Conservation (phyloP, 2,329 filamentous ascomycete genomes). For the Cladosporium sp. region DNA sequence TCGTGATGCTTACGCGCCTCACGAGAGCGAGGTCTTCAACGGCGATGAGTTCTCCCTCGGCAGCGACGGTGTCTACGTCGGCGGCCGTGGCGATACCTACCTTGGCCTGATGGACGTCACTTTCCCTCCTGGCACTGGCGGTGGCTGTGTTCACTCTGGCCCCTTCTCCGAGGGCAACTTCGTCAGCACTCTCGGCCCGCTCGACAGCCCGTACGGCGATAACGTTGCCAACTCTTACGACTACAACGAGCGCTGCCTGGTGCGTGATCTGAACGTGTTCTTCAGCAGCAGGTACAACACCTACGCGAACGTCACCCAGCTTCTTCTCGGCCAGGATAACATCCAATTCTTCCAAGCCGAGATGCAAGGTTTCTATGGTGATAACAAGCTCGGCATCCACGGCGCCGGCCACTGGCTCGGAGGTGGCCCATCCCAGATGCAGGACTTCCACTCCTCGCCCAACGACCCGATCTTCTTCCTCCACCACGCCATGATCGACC, state of each 20-base stretch:
- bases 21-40: conserved; percentile 48
- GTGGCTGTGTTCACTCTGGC: conserved; percentile 46
- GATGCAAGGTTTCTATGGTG: conserved; percentile 22
- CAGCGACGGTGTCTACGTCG: conserved; percentile 16
- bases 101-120: conserved; percentile 45
- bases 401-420: conserved; percentile 43
- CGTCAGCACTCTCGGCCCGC: conserved; percentile 18
- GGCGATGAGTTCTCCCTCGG: conserved; percentile 39
- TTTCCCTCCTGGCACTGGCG: conserved; percentile 45
- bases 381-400: conserved; percentile 29
- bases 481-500: conserved; percentile 43
- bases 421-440: conserved; percentile 26
- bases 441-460: conserved; percentile 29
- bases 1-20: conserved; percentile 34
- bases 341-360: conserved; percentile 13
- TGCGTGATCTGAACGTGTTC: conserved; percentile 30
- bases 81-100: conserved; percentile 19
- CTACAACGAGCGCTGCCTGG: conserved; percentile 14
- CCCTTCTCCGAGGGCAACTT: conserved; percentile 43
- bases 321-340: conserved; percentile 16
- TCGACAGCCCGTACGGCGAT: conserved; percentile 16
- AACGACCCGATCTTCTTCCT: conserved; percentile 42
- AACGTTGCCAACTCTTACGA: conserved; percentile 16
- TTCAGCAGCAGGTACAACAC: conserved; percentile 13
- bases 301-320: conserved; percentile 16